A percentile compares a stretch with the other conserved stretches of the same genome.
Conservation (phyloP, 2,329 filamentous ascomycete genomes). For the Albifimbria verrucaria region DNA sequence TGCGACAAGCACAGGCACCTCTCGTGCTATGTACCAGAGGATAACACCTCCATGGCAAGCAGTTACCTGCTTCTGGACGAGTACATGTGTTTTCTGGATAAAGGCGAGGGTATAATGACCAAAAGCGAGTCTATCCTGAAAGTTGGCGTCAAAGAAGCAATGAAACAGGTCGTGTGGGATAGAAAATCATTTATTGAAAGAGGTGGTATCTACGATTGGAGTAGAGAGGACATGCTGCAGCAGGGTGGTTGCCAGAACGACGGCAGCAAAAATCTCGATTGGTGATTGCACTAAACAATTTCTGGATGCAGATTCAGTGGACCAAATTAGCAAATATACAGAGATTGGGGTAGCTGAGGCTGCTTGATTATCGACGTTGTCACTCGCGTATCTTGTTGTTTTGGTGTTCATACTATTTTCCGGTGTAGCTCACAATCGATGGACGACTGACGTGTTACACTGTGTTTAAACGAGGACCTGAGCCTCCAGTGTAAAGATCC, state of each 20-base stretch:
- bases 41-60: slow-evolving; percentile 46
- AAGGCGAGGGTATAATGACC: slow-evolving; percentile 28
- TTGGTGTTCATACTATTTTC: no score
- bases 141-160: slow-evolving; percentile 42
- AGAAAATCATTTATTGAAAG: slow-evolving; percentile 37
- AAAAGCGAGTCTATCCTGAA: slow-evolving; percentile 36
- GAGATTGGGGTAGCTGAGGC: background rate
- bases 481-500: no score
- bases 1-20: slow-evolving; percentile 40
- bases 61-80: slow-evolving; percentile 52
- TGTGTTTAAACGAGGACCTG: no score
- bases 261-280: background rate
- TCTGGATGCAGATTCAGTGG: background rate
- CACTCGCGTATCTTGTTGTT: no score
- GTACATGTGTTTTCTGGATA: slow-evolving; percentile 47
- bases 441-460: no score
- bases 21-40: slow-evolving; percentile 42
- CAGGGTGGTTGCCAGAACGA: background rate
- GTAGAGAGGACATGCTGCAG: slow-evolving; percentile 13
- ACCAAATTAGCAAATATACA: background rate
- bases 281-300: background rate
- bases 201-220: slow-evolving; percentile 49
- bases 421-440: no score
- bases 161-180: slow-evolving; percentile 44
- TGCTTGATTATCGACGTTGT: no score